These are phyloP conservation scores for Teratosphaeria destructans DNA, from an alignment of 2,329 filamentous ascomycete genomes.

Conservation along the genomic window DNA sequence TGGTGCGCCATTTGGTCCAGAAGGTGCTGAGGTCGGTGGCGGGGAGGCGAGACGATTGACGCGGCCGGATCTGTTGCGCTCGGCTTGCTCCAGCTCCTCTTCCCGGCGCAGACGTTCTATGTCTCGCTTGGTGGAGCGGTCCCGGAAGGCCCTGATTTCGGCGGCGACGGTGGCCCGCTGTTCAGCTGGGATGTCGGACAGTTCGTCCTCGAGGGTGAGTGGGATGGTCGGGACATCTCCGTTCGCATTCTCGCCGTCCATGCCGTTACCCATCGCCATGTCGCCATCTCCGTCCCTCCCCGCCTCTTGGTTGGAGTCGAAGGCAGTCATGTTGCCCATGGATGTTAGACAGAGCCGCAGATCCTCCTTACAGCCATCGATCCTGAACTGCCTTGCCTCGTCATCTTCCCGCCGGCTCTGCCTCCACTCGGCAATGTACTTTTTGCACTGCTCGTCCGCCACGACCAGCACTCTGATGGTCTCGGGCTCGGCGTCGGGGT, in stretches of 20 bases:
- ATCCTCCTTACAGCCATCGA: constrained; percentile 58
- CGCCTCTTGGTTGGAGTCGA: constrained; percentile 15
- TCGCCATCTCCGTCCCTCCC: constrained; percentile 7
- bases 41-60: constrained; percentile 63
- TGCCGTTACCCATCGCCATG: constrained; percentile 15
- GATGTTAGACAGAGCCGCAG: constrained; percentile 60
- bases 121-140: constrained; percentile 79
- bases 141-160: constrained; percentile 89
- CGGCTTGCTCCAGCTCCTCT: constrained; percentile 83
- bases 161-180: constrained; percentile 91
- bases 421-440: constrained; percentile 76
- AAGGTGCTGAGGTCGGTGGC: constrained; percentile 52
- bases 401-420: constrained; percentile 51
- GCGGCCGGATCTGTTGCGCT: constrained; percentile 61
- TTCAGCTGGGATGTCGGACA: constrained; percentile 89
- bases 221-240: constrained; percentile 81
- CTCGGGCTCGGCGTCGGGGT: constrained; percentile 33
- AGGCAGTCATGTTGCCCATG: constrained; percentile 54
- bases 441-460: constrained; percentile 71
- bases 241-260: constrained; percentile 50
- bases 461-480: constrained; percentile 37
- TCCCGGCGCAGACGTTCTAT: constrained; percentile 77
- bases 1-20: constrained; percentile 63
- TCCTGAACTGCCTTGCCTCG: constrained; percentile 52
- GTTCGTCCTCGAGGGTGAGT: constrained; percentile 72